Evolutionary conservation across 2,329 filamentous ascomycete genomes (phyloP).

Genomic region (Talaromyces sp.): DNA sequence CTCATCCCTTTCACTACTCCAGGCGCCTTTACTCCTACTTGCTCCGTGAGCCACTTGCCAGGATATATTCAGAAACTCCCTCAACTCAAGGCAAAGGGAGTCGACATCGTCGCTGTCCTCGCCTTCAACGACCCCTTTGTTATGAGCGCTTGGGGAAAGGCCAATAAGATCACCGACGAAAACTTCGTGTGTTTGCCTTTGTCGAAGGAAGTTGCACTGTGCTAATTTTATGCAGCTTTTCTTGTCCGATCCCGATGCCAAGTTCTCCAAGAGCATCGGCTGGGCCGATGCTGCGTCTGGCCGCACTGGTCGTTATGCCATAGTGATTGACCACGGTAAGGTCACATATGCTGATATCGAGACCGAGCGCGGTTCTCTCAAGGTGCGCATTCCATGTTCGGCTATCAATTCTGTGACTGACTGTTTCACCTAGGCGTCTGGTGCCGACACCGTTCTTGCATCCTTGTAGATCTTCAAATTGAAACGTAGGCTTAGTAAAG

Average conservation of each 20-base stretch:
- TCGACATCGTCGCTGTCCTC: slow-evolving; percentile 77
- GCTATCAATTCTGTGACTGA: not conserved
- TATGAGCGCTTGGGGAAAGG: slow-evolving; percentile 88
- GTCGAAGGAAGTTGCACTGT: not conserved
- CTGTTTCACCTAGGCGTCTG: slow-evolving; percentile 32
- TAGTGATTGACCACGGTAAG: slow-evolving; percentile 80
- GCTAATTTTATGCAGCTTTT: slow-evolving; percentile 56
- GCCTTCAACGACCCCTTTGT: slow-evolving; percentile 82
- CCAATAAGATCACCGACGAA: slow-evolving; percentile 72
- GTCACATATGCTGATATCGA: slow-evolving; percentile 77
- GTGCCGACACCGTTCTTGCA: slow-evolving; percentile 38
- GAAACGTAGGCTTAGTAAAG: not conserved
- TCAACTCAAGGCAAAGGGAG: slow-evolving; percentile 72
- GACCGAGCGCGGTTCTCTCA: slow-evolving; percentile 40
- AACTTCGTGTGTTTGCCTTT: slow-evolving; percentile 51
- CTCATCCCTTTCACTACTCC: not conserved
- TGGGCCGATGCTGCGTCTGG: slow-evolving; percentile 66
- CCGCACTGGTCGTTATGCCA: slow-evolving; percentile 73
- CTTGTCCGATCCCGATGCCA: slow-evolving; percentile 67
- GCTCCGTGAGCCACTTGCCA: slow-evolving; percentile 75
- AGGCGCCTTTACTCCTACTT: slow-evolving; percentile 82
- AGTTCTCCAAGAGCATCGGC: slow-evolving; percentile 74
- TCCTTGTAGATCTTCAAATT: slow-evolving; percentile 30
- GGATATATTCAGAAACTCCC: slow-evolving; percentile 71
- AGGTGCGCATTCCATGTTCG: slow-evolving; percentile 32